phyloP scores from a whole-genome alignment of 73 alveolate species.

The Paramecium biaurelia region DNA sequence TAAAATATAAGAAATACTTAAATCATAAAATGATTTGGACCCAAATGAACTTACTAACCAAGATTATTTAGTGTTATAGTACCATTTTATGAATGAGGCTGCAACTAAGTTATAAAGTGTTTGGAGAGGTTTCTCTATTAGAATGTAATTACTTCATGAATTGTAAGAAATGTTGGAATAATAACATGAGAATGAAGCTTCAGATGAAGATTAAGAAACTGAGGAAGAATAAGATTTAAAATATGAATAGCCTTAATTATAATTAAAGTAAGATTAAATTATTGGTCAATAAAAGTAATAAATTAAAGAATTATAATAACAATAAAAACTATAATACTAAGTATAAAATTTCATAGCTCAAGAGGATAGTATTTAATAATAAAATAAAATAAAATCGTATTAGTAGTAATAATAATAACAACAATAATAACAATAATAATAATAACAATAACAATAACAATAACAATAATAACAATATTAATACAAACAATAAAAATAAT shows the following conservation, averaged over 20 bases:
- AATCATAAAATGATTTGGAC: background rate
- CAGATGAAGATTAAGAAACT: background rate
- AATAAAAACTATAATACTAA: background rate
- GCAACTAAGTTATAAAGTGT: conserved; percentile 27
- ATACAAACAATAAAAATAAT: background rate
- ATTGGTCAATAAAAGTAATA: background rate
- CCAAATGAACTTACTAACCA: background rate
- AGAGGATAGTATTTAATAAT: background rate
- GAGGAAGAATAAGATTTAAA: background rate
- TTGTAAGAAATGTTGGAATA: background rate
- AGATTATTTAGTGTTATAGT: background rate
- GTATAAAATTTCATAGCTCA: background rate
- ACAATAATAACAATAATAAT: no score
- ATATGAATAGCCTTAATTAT: background rate
- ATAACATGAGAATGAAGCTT: background rate
- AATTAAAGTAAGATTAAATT: background rate
- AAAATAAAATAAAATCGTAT: background rate
- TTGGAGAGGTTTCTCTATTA: conserved; percentile 32
- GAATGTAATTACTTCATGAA: background rate
- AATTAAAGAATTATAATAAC: background rate
- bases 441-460: no score
- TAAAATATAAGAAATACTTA: background rate
- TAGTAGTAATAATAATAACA: background rate
- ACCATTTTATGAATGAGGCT: conserved; percentile 49
- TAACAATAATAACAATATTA: no score